Evolutionary conservation across 176 grass and related monocot species (phyloP).

Genomic region (Triticum dicoccoides): DNA sequence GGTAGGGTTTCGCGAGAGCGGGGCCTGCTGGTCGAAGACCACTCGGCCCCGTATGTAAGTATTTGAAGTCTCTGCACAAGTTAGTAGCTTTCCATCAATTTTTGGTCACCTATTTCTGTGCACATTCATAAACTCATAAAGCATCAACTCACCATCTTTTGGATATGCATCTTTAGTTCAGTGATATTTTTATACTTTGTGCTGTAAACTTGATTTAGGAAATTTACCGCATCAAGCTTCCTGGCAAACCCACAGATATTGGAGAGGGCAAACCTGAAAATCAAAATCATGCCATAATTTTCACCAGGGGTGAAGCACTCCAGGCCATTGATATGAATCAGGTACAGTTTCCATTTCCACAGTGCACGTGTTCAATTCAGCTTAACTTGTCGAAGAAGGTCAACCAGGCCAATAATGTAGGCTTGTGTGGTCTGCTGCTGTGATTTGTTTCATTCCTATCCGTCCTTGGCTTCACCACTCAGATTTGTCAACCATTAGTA

Average conservation of each 20-base stretch:
- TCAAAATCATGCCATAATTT: conserved; percentile 98
- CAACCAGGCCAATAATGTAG: background rate
- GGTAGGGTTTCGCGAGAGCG: no score
- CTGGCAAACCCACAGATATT: conserved; percentile 76
- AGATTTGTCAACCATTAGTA: background rate
- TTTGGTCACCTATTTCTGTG: background rate
- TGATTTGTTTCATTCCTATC: background rate
- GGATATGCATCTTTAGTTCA: background rate
- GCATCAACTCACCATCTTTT: background rate
- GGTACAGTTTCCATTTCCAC: conserved; percentile 44
- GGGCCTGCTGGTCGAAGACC: no score
- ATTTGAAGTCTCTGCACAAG: background rate
- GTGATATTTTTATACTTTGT: background rate
- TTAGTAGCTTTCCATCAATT: conserved; percentile 17
- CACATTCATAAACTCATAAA: background rate
- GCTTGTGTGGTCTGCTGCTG: background rate
- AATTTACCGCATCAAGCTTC: conserved; percentile 99
- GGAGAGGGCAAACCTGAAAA: conserved; percentile 99
- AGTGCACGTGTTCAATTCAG: background rate
- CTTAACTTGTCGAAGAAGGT: conserved; percentile 1
- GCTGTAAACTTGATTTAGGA: conserved; percentile 48
- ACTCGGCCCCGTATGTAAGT: background rate
- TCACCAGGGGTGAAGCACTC: conserved; percentile 96
- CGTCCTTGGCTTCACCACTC: background rate
- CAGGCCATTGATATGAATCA: conserved; percentile 99